Evolutionary conservation across 2,329 filamentous ascomycete genomes (phyloP).

Genomic region (Salinomyces thailandicus): DNA sequence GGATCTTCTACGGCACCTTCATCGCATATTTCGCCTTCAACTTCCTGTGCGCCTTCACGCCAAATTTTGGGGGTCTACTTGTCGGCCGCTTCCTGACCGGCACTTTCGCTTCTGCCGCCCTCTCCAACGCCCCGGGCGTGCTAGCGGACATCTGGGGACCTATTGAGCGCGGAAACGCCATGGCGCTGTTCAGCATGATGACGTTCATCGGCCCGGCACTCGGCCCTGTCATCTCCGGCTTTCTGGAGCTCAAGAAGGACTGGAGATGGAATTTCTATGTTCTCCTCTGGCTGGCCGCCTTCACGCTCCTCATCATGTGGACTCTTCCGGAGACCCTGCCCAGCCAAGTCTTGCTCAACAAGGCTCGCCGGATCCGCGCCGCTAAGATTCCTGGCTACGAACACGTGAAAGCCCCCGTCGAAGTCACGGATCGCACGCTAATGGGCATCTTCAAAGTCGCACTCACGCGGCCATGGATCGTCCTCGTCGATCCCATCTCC

Average conservation of each 20-base stretch:
- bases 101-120: constrained; percentile 42
- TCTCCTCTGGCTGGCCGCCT: constrained; percentile 30
- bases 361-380: constrained; percentile 42
- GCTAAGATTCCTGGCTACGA: constrained; percentile 43
- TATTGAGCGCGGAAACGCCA: constrained; percentile 42
- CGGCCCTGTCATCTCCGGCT: constrained; percentile 47
- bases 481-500: constrained; percentile 45
- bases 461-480: constrained; percentile 44
- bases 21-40: constrained; percentile 35
- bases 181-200: constrained; percentile 45
- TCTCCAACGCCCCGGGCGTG: constrained; percentile 38
- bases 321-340: constrained; percentile 50
- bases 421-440: constrained; percentile 37
- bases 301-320: constrained; percentile 36
- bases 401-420: constrained; percentile 40
- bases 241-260: constrained; percentile 44
- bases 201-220: constrained; percentile 45
- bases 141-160: constrained; percentile 46
- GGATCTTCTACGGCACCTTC: constrained; percentile 39
- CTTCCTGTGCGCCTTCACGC: constrained; percentile 46
- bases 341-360: constrained; percentile 41
- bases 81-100: constrained; percentile 47
- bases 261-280: constrained; percentile 39
- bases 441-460: constrained; percentile 41
- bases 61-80: constrained; percentile 43